These are phyloP conservation scores for Psilocybe cubensis DNA, from an alignment of 768 basidiomycete genomes.

Conservation along the genomic window DNA sequence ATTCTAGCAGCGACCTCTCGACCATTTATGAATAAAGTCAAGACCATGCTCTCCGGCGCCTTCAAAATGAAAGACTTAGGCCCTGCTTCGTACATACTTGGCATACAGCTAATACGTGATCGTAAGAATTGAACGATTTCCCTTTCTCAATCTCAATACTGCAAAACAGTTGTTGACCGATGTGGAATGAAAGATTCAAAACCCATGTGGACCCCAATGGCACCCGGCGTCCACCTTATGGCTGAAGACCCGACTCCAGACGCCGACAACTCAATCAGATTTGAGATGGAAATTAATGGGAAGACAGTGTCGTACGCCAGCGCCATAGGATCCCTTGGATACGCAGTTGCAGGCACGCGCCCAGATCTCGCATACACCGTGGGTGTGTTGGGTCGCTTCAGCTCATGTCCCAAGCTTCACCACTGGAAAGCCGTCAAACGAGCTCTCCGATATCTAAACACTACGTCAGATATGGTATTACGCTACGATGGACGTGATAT, in stretches of 20 bases:
- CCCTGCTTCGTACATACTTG: slow-evolving; percentile 24
- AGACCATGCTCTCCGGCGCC: slow-evolving; percentile 14
- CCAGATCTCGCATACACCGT: slow-evolving; percentile 25
- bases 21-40: slow-evolving; percentile 13
- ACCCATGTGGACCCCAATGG: slow-evolving; percentile 13
- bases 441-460: slow-evolving; percentile 15
- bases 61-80: slow-evolving; percentile 31
- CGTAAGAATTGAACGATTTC: not conserved
- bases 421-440: slow-evolving; percentile 20
- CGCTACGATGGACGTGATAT: slow-evolving; percentile 8
- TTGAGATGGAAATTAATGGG: slow-evolving; percentile 14
- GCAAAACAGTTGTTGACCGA: not conserved
- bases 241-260: slow-evolving; percentile 16
- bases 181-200: slow-evolving; percentile 12
- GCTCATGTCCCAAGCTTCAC: slow-evolving; percentile 12
- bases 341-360: slow-evolving; percentile 20
- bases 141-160: not conserved
- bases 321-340: slow-evolving; percentile 27
- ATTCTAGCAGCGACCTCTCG: slow-evolving; percentile 7
- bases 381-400: not conserved
- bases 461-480: slow-evolving; percentile 6
- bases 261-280: slow-evolving; percentile 2
- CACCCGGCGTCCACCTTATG: slow-evolving; percentile 9
- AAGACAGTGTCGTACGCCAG: slow-evolving; percentile 12
- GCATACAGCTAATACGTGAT: slow-evolving; percentile 22